Evolutionary conservation across 306 rosid genomes (phyloP).

Genomic region (Carpinus viminea): DNA sequence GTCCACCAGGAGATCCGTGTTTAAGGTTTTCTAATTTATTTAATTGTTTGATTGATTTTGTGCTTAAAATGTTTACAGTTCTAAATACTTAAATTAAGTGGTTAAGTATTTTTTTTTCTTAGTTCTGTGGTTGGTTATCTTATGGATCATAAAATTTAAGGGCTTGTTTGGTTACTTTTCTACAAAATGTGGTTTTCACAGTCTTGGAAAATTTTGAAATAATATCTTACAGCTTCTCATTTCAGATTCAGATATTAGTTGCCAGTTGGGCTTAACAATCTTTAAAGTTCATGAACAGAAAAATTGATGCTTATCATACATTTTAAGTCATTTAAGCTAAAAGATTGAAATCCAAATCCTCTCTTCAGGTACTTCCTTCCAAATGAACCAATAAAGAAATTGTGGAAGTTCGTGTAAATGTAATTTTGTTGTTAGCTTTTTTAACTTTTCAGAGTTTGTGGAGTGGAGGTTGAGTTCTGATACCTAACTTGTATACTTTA

Average conservation of each 20-base stretch:
- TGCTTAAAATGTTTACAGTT: not conserved
- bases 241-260: not conserved
- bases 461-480: not conserved
- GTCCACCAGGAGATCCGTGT: slow-evolving; percentile 49
- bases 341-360: not conserved
- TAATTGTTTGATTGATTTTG: not conserved
- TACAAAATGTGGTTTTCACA: not conserved
- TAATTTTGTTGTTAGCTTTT: not conserved
- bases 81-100: slow-evolving; percentile 4
- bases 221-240: not conserved
- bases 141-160: slow-evolving; percentile 2
- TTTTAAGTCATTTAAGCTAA: not conserved
- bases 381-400: not conserved
- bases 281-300: not conserved
- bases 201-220: not conserved
- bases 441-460: not conserved
- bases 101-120: not conserved
- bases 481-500: slow-evolving; percentile 9
- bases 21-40: slow-evolving; percentile 34
- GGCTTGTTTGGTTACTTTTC: not conserved
- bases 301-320: not conserved
- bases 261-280: not conserved
- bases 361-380: not conserved
- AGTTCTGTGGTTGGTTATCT: not conserved
- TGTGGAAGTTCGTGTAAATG: not conserved